Evolutionary conservation across 2,329 filamentous ascomycete species (phyloP), one percentile per base, ranked within the genome.

Genomic region (Byssoonygena ceratinophila): DNA sequence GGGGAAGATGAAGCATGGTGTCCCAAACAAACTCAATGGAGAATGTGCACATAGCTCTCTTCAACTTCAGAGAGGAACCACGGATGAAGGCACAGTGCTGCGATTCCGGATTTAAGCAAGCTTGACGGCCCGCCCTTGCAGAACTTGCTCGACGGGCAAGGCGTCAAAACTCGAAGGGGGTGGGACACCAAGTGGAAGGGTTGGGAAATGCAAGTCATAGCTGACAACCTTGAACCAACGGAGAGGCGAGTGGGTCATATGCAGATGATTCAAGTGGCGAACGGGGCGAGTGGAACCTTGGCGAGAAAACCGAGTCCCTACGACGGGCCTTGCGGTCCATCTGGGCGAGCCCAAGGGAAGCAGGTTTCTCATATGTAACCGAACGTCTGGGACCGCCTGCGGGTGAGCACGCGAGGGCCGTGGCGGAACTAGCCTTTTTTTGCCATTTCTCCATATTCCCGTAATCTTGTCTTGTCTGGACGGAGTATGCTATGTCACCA

Each of bases 91-190:
- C 31, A 25, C n/a, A n/a, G 16, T 31, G 25, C 23, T n/a, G 5
- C 23, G 23, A 40, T 11, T 16, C 14, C 2, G 23, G 36, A 23
- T 20, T 43, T 43, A 50, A 43, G 36, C 36, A 43, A 31, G 47
- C 29, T 34, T 11, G 46, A 43, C 47, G 49, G 49, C 40, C 49
- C 49, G 49, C 43, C 49, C 49, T 52, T 52, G 49, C 49, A 52
- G 47, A 20, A 32, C 36, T 41, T 25, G 34, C 14, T 41, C 29
- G 37, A 32, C 16, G 11, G 47, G 25, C 18, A 18, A 32, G 27
- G 12, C 43, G 31, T 31, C 27, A 46, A 34, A 23, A n/a, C 9
- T 32, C 18, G 18, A 46, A 23, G 22, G 4, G 14, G 12, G 5
- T 4, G 6, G 4, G 7, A 12, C 32, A 11, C 6, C 14, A n/a